Base-by-base conservation (phyloP, 441 rosid species). In the Aquilaria agallochum region DNA sequence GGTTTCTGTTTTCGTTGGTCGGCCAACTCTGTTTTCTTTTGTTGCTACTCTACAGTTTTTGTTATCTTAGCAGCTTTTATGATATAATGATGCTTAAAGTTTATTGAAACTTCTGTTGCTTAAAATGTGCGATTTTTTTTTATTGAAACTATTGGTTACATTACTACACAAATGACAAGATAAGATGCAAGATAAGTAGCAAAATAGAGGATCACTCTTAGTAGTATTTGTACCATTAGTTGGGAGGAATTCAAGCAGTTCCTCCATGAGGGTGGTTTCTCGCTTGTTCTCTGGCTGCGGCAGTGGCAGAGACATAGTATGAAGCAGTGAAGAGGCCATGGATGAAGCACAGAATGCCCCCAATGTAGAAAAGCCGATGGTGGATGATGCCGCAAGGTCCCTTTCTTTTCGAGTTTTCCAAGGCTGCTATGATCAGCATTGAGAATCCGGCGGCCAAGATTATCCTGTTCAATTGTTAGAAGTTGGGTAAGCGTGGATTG, bases 271-370 rank as follows among this genome's bases (percentile, higher is more conserved):
- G 40, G 2, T 4, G 9, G 11, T 44, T 46, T 2, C 48, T 2
- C 9, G 2, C 33, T 13, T 51, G 78, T 51, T 82, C 89, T 66
- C 65, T 59, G 54, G 60, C 70, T 13, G 87, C 50, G 15, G 92
- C 96, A 2, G 84, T 66, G 63, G 92, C 95, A 9, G 97, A 85
- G n/a, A 83, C 83, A 53, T 82, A 87, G 70, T 82, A 90, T 49
- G 97, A 76, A 61, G 78, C 76, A 4, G 72, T 63, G 62, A 87
- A 87, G 45, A 83, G 80, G 33, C 86, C 92, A 66, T 90, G 97
- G 55, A 87, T 54, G 85, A 90, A 90, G 65, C 92, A 90, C 6
- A 90, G 72, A 64, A 85, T 76, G 11, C 97, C 92, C 65, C 95
- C 95, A 2, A 86, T 58, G 4, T 86, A 83, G 5, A 85, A 66